Evolutionary conservation across 306 rosid species (phyloP).

Genomic region (Sphenostylis stenocarpa): DNA sequence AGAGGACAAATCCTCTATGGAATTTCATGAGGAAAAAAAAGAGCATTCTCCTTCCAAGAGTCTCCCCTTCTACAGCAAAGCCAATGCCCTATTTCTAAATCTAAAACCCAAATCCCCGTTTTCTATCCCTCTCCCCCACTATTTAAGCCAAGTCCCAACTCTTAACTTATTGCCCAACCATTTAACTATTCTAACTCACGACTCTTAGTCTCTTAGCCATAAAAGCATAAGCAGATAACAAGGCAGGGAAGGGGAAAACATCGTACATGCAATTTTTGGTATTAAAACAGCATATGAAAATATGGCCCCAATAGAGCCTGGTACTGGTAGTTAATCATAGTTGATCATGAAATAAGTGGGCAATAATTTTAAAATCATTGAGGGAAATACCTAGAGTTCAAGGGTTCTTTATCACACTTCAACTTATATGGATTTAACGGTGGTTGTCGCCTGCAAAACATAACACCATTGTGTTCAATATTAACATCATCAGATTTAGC

Average conservation of each 20-base stretch:
- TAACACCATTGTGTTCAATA: slow-evolving; percentile 31
- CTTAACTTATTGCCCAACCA: not conserved
- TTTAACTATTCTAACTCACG: not conserved
- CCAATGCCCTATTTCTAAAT: not conserved
- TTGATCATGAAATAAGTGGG: not conserved
- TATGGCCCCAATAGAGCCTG: not conserved
- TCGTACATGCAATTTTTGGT: not conserved
- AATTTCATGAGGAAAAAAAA: not conserved
- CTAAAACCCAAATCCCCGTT: not conserved
- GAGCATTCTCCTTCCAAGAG: not conserved
- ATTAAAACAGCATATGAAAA: not conserved
- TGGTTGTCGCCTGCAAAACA: slow-evolving; percentile 71
- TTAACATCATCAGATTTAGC: slow-evolving; percentile 19
- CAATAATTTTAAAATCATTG: not conserved
- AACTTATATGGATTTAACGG: slow-evolving; percentile 72
- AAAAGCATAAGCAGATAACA: slow-evolving; percentile 3
- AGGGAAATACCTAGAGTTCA: slow-evolving; percentile 68
- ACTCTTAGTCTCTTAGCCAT: not conserved
- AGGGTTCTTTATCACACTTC: slow-evolving; percentile 89
- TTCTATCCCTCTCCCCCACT: not conserved
- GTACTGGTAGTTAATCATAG: not conserved
- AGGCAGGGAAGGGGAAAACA: not conserved
- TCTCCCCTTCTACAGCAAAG: not conserved
- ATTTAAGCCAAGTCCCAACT: not conserved
- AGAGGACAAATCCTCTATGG: not conserved